Evolutionary conservation across 768 basidiomycete species (phyloP), one percentile per base, ranked within the genome.

Genomic region (Boletus coccyginus): DNA sequence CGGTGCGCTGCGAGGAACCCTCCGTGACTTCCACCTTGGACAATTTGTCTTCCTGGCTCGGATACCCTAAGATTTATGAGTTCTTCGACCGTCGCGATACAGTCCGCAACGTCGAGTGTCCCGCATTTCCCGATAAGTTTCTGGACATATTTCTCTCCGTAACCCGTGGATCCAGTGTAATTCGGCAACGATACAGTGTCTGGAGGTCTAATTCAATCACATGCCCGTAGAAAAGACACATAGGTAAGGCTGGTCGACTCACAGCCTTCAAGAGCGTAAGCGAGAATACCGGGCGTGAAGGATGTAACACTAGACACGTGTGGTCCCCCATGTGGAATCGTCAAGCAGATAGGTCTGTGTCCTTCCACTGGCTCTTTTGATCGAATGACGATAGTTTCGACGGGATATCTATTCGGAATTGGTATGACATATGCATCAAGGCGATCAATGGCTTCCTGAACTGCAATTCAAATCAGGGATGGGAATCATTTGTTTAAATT

Each of bases 11-110:
- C 59, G 16, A 88, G 72, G 65, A 86, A 89, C 2, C 88, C 88
- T 0, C 87, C 87, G 56, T 91, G 89, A 45, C 83, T 86, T 40
- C 88, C 88, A 6, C 88, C 88, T 49, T 73, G 73, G 1, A 88
- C 65, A 32, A 87, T 75, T 49, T 83, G 78, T 57, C 79, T 81
- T 8, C 81, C 83, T 14, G 75, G 65, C 42, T 74, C 70, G 1
- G 84, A 78, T 1, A 88, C 68, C 1, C 81, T 81, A 5, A 78
- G 67, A 13, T 70, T 62, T 35, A 84, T 70, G 42, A 89, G 77
- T 57, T 84, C 75, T 21, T 74, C 66, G 3, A 79, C 76, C 1
- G 83, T 77, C 8, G 77, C 80, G 17, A 86, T 78, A 56, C 84
- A 86, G 49, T 89, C 87, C 40, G 77, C 74, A 14, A 90, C 83